These are phyloP conservation scores for button mushroom (Agaricus bisporus) DNA, from an alignment of 768 basidiomycete genomes.

Conservation along the genomic window DNA sequence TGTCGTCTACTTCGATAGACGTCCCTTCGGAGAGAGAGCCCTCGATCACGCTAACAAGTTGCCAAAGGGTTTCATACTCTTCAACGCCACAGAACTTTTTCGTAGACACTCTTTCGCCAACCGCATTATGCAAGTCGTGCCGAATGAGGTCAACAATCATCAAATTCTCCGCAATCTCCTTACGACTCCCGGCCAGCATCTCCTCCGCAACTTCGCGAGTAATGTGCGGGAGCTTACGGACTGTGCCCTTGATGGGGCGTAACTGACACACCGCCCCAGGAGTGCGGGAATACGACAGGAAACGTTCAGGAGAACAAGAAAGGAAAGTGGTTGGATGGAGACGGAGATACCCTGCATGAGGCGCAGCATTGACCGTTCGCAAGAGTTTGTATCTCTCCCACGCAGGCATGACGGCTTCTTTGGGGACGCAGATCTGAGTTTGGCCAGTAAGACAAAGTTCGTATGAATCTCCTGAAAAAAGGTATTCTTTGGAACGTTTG, in stretches of 20 bases:
- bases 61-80: constrained; percentile 92
- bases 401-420: constrained; percentile 26
- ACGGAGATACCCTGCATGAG: constrained; percentile 78
- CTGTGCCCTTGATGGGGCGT: constrained; percentile 92
- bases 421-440: constrained; percentile 49
- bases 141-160: constrained; percentile 98
- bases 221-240: constrained; percentile 61
- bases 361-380: constrained; percentile 77
- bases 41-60: constrained; percentile 90
- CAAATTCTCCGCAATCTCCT: constrained; percentile 94
- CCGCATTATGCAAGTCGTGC: constrained; percentile 81
- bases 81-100: constrained; percentile 84
- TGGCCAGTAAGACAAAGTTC: constrained; percentile 86
- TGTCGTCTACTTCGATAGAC: constrained; percentile 32
- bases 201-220: constrained; percentile 63
- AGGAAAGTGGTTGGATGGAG: constrained; percentile 72
- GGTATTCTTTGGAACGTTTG: constrained; percentile 59
- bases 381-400: constrained; percentile 75
- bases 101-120: constrained; percentile 78
- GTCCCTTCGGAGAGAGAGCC: constrained; percentile 42
- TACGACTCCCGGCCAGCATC: constrained; percentile 57
- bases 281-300: constrained; percentile 72
- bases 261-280: constrained; percentile 68
- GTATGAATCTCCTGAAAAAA: constrained; percentile 85
- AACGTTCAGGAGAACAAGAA: constrained; percentile 89